Base-by-base conservation (phyloP, 106 monocot species). In the Acorus calamus region DNA sequence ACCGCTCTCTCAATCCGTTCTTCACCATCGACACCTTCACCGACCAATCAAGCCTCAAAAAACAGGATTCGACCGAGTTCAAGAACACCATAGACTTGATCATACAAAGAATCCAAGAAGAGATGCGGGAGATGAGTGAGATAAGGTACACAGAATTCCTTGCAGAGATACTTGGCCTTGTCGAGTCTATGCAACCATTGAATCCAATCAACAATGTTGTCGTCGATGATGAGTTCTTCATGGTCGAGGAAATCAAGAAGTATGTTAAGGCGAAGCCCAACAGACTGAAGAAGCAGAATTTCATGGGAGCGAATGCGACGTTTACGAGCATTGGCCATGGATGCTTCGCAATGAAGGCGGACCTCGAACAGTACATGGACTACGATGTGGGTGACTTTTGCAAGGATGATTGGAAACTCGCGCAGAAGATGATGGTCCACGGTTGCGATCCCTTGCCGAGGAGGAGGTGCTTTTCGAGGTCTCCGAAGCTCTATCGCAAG, bases 381-480 rank as follows among this genome's bases (percentile, higher is more conserved):
- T 89, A 89, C 47, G 89, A 89, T 55, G 83, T 87, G 2, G 87
- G 83, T 0, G 86, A 86, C 52, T 83, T 79, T 65, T 86, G 86
- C 79, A 73, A 79, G 46, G 88, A 89, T 71, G 87, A 88, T 60
- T 88, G 87, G 83, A 84, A 73, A 52, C 75, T 56, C 8, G 87
- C 75, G 3, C 87, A 88, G 65, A 69, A 66, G 45, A 61, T 89
- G 41, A 86, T 82, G 75, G 86, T 86, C 6, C 84, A 81, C 42
- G 87, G 87, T 42, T 88, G 87, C 50, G 87, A 88, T 54, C 87
- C 87, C 2, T 46, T 88, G 44, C 83, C 87, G 1, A 73, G 87
- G 50, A 55, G 80, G 13, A 70, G 87, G 52, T 88, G 87, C 72
- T 78, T 89, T 63, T 72, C 88, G 2, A 60, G 75, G 7, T 63